A percentile compares a stretch with the other conserved stretches of the same genome.
Conservation (phyloP, 148 eudicot species). For the Nepenthes gracilis region DNA sequence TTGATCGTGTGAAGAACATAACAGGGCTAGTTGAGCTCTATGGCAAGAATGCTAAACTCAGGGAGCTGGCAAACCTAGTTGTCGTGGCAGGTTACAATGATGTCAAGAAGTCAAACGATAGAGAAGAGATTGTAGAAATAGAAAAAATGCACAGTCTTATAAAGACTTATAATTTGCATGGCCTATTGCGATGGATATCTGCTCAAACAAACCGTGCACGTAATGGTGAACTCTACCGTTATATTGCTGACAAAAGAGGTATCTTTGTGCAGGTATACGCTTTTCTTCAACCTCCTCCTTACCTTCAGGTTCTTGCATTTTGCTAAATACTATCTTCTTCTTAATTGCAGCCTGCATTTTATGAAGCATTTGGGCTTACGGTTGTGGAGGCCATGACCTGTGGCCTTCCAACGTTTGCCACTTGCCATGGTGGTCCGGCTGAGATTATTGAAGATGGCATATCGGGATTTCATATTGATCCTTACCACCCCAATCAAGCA, state of each 20-base stretch:
- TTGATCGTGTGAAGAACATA: slow-evolving; percentile 87
- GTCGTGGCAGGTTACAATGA: slow-evolving; percentile 84
- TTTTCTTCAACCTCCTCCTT: slow-evolving; percentile 1
- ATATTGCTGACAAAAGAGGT: slow-evolving; percentile 83
- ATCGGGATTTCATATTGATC: slow-evolving; percentile 94
- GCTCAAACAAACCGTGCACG: slow-evolving; percentile 80
- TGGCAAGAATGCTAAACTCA: slow-evolving; percentile 59
- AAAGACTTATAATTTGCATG: slow-evolving; percentile 54
- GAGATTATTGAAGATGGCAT: slow-evolving; percentile 84
- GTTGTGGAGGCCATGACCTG: slow-evolving; percentile 97
- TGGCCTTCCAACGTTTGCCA: slow-evolving; percentile 97
- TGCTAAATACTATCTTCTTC: neutral
- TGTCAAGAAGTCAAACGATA: slow-evolving; percentile 75
- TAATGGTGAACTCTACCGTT: slow-evolving; percentile 93
- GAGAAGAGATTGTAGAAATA: slow-evolving; percentile 84
- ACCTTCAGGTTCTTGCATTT: neutral
- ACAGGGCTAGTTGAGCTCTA: slow-evolving; percentile 87
- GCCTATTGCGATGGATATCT: slow-evolving; percentile 73
- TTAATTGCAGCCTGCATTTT: slow-evolving; percentile 71
- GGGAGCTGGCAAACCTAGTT: slow-evolving; percentile 65
- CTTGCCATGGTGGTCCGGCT: slow-evolving; percentile 90
- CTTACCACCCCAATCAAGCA: slow-evolving; percentile 82
- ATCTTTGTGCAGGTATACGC: slow-evolving; percentile 76
- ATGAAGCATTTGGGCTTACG: slow-evolving; percentile 97
- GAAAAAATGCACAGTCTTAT: slow-evolving; percentile 90